Evolutionary conservation across 2,329 filamentous ascomycete species (phyloP).

Genomic region (Niveomyces coronatus): DNA sequence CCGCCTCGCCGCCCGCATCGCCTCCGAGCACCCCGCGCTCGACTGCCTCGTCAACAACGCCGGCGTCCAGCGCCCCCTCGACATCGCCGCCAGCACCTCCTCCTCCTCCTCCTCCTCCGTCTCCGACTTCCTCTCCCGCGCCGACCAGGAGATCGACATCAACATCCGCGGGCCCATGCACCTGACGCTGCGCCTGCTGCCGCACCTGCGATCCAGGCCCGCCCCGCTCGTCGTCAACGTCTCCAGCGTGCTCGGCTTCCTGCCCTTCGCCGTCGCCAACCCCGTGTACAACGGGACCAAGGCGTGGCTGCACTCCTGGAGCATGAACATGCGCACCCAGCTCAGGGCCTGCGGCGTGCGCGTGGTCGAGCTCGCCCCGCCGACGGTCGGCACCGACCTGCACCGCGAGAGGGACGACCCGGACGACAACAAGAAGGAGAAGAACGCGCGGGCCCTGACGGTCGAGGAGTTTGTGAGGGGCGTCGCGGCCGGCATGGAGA

Average conservation of each 20-base stretch:
- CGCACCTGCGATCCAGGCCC: slow-evolving; percentile 35
- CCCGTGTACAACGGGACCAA: slow-evolving; percentile 51
- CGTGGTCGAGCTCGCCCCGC: slow-evolving; percentile 46
- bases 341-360: slow-evolving; percentile 31
- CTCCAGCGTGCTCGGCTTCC: slow-evolving; percentile 40
- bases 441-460: slow-evolving; percentile 31
- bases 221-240: slow-evolving; percentile 41
- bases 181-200: slow-evolving; percentile 35
- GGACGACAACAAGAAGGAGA: slow-evolving; percentile 48
- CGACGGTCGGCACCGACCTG: slow-evolving; percentile 42
- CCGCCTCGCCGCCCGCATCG: slow-evolving; percentile 33
- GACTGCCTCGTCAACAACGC: slow-evolving; percentile 52
- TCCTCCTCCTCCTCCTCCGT: slow-evolving; percentile 39
- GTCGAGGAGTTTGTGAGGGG: slow-evolving; percentile 45
- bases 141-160: slow-evolving; percentile 47
- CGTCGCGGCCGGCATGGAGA: slow-evolving; percentile 32
- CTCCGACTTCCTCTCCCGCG: slow-evolving; percentile 36
- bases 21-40: slow-evolving; percentile 34
- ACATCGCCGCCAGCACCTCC: slow-evolving; percentile 26
- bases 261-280: slow-evolving; percentile 42
- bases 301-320: slow-evolving; percentile 47
- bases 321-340: slow-evolving; percentile 43
- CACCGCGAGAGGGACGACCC: slow-evolving; percentile 45
- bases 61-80: slow-evolving; percentile 44
- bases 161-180: slow-evolving; percentile 50